A percentile compares a stretch with the other conserved stretches of the same genome.
Evolutionary conservation across 2,329 filamentous ascomycete genomes (phyloP).

Genomic region (Colletotrichum sojae): DNA sequence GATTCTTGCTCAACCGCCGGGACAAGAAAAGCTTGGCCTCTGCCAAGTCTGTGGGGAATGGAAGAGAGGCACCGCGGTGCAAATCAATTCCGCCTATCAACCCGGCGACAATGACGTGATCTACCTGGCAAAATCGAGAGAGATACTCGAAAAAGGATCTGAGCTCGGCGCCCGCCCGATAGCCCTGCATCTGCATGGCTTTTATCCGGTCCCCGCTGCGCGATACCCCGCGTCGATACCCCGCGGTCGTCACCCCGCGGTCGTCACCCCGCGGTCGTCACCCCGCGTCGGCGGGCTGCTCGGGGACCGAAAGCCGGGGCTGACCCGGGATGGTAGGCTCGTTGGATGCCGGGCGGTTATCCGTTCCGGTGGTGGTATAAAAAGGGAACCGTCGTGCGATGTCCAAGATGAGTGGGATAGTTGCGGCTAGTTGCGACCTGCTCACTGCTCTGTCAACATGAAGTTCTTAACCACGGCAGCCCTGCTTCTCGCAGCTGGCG

Average conservation of each 20-base stretch:
- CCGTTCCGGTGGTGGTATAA: conserved; percentile 1
- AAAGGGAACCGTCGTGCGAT: background rate
- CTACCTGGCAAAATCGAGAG: background rate
- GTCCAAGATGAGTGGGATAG: background rate
- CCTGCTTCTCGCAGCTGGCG: conserved; percentile 25
- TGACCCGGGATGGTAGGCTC: too few species aligned
- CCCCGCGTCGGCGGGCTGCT: conserved; percentile 16
- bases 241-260: background rate
- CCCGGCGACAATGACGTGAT: conserved; percentile 17
- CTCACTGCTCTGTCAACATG: conserved; percentile 1
- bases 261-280: background rate
- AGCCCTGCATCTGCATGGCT: conserved; percentile 1
- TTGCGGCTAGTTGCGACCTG: background rate
- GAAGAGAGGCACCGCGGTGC: background rate
- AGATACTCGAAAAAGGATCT: conserved; percentile 17
- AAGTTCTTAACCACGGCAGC: conserved; percentile 17
- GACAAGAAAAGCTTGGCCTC: conserved; percentile 21
- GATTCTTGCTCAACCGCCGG: conserved; percentile 15
- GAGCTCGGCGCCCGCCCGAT: background rate
- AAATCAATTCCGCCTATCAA: conserved; percentile 36
- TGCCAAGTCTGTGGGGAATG: conserved; percentile 5
- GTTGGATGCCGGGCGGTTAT: background rate
- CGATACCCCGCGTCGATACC: conserved; percentile 22
- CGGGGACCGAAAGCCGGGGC: conserved; percentile 13
- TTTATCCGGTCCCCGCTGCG: conserved; percentile 32